A percentile compares a stretch with the other conserved stretches of the same genome.
Evolutionary conservation across 1,139 yeast species (phyloP).

Genomic region (Meyerozyma elateridarum): DNA sequence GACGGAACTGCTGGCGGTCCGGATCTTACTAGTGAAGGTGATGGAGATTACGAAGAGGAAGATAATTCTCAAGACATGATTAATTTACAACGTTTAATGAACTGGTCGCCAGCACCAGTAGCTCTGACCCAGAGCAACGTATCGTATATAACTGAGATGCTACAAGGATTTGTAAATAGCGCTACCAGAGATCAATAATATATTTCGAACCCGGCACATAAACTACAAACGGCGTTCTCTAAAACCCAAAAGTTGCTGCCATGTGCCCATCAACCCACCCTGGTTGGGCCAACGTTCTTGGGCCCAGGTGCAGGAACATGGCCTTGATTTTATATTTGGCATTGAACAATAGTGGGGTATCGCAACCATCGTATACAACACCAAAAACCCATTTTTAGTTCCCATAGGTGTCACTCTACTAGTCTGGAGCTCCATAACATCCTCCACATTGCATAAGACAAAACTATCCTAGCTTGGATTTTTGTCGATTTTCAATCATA

Average conservation of each 20-base stretch:
- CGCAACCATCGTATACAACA: conserved; percentile 1
- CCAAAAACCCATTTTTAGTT: not conserved
- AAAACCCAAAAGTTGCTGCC: too few species aligned
- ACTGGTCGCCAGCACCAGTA: conserved; percentile 15
- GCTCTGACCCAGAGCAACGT: conserved; percentile 19
- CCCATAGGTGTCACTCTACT: not conserved
- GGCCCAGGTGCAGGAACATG: too few species aligned
- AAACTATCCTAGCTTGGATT: conserved; percentile 3
- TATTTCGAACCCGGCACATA: too few species aligned
- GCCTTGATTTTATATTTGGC: too few species aligned
- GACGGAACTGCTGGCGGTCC: conserved; percentile 11
- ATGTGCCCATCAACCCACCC: too few species aligned
- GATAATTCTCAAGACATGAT: conserved; percentile 22
- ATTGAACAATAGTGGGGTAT: too few species aligned
- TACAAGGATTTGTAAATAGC: conserved; percentile 38
- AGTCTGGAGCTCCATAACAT: not conserved
- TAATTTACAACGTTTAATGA: conserved; percentile 26
- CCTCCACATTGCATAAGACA: too few species aligned
- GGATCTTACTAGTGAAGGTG: conserved; percentile 13
- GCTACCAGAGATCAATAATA: conserved; percentile 15
- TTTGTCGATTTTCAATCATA: conserved; percentile 6
- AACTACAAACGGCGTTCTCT: too few species aligned
- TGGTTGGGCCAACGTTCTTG: too few species aligned
- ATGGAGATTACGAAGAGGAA: conserved; percentile 17
- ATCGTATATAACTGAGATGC: conserved; percentile 32